Evolutionary conservation across 2,329 filamentous ascomycete species (phyloP).

Genomic region (Epichloe sibirici): DNA sequence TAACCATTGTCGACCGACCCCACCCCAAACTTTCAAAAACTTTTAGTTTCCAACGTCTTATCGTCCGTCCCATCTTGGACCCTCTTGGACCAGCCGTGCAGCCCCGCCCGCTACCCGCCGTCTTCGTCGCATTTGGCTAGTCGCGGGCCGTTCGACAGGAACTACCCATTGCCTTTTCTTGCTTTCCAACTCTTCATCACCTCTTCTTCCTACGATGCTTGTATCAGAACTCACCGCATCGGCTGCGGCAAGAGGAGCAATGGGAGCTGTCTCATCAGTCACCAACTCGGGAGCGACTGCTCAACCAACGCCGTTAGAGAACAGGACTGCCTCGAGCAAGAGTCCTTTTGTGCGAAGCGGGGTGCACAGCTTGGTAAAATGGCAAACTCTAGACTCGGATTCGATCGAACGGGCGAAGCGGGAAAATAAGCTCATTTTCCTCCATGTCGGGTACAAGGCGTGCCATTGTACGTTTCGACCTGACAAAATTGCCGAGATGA

Average conservation of each 20-base stretch:
- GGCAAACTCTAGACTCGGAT: constrained; percentile 78
- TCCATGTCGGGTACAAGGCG: constrained; percentile 89
- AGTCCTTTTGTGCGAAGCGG: constrained; percentile 57
- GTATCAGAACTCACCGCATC: constrained; percentile 26
- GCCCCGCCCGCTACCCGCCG: neutral
- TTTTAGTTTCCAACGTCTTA: neutral
- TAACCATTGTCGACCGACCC: neutral
- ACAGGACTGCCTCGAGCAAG: constrained; percentile 24
- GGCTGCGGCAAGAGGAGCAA: constrained; percentile 20
- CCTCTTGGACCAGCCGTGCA: neutral
- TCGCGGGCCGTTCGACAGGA: neutral
- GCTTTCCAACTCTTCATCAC: neutral
- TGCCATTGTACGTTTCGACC: constrained; percentile 65
- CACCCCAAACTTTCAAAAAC: neutral
- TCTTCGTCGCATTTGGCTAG: neutral
- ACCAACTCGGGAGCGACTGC: constrained; percentile 3
- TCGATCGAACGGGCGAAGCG: constrained; percentile 64
- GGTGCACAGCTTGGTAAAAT: constrained; percentile 71
- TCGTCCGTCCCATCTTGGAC: neutral
- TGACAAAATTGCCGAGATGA: neutral
- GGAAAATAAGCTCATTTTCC: constrained; percentile 79
- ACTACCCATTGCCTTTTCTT: neutral
- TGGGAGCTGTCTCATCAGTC: constrained; percentile 9
- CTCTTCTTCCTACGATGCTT: constrained; percentile 17
- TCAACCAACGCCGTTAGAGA: constrained; percentile 17